Percentiles rank a stretch among this genome's conserved stretches.
Conservation (phyloP, 108 stramenopile genomes). For the Pelagomonas calceolata region DNA sequence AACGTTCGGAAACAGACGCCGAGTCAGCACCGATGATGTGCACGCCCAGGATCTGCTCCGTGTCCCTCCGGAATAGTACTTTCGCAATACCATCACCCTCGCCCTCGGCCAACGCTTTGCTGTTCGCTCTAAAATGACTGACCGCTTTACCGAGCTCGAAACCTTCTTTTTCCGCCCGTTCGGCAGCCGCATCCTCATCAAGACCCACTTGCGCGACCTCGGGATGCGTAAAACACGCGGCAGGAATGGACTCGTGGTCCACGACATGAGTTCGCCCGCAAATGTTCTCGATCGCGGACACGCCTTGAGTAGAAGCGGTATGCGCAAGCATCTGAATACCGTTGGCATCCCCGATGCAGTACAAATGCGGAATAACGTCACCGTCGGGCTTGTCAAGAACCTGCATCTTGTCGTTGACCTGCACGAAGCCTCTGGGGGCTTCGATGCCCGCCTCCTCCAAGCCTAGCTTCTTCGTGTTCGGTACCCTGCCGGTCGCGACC, state of each 20-base stretch:
- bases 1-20: too few species aligned
- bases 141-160: constrained; percentile 85
- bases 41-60: constrained; percentile 86
- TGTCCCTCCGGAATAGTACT: constrained; percentile 94
- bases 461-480: constrained; percentile 84
- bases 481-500: constrained; percentile 95
- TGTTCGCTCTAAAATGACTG: constrained; percentile 91
- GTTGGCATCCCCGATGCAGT: constrained; percentile 98
- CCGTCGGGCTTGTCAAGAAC: constrained; percentile 72
- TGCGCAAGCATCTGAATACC: constrained; percentile 98
- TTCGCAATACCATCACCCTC: constrained; percentile 96
- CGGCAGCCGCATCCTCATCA: constrained; percentile 85
- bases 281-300: constrained; percentile 93
- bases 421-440: constrained; percentile 82
- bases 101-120: constrained; percentile 94
- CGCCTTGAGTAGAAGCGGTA: constrained; percentile 92
- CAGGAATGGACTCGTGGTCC: constrained; percentile 84
- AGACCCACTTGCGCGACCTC: constrained; percentile 97
- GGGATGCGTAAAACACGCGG: constrained; percentile 96
- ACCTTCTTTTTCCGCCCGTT: constrained; percentile 79
- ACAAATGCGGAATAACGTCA: constrained; percentile 72
- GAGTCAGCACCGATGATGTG: constrained; percentile 98
- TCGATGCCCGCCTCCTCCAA: constrained; percentile 76
- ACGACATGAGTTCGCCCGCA: constrained; percentile 71
- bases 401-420: constrained; percentile 87